Evolutionary conservation across 352 stramenopile genomes (phyloP), one percentile per base, ranked within the genome.

Genomic region (Globisporangium paddicum): DNA sequence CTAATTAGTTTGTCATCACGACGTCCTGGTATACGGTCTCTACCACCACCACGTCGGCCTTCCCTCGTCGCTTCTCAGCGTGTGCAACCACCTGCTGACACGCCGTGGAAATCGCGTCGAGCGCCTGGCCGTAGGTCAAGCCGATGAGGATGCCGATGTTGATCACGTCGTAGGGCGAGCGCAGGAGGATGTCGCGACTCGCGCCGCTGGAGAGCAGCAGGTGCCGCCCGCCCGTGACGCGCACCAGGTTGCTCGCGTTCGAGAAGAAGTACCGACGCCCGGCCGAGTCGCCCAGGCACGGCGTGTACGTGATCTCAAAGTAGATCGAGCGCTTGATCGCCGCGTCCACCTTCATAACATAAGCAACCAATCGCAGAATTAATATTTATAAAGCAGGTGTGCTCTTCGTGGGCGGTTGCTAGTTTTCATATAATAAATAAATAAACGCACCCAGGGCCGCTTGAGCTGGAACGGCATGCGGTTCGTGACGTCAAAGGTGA

Each of bases 221-320:
- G 52, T 95, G 73, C 11, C 75, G 70, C 16, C 83, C 86, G 9
- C 78, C 71, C 2, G 83, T 92, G 35, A 91, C 47, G 5, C 83
- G 82, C 49, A 93, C 78, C 25, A 95, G 52, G 55, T 88, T 89
- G 51, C 75, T 86, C 11, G 82, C 79, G 66, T 95, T 95, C 37
- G 82, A 89, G 55, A 95, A 93, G 63, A 95, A 93, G 67, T 95
- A 93, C 37, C 86, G 71, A 10, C 86, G 81, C 2, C 83, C 80
- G 13, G 75, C 78, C 19, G 82, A 89, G 63, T 95, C 86, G 0
- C 77, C 77, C 4, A 95, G 72, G 51, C 81, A 87, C 50, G 82
- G 76, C 28, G 79, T 77, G 62, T 95, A 95, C 30, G 71, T 89
- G 64, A 95, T 75, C 53, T 95, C 86, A 60, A 95, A 91, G 65